Evolutionary conservation across 2,329 filamentous ascomycete species (phyloP), one percentile per base, ranked within the genome.

Genomic region (Pseudogymnoascus sp.): DNA sequence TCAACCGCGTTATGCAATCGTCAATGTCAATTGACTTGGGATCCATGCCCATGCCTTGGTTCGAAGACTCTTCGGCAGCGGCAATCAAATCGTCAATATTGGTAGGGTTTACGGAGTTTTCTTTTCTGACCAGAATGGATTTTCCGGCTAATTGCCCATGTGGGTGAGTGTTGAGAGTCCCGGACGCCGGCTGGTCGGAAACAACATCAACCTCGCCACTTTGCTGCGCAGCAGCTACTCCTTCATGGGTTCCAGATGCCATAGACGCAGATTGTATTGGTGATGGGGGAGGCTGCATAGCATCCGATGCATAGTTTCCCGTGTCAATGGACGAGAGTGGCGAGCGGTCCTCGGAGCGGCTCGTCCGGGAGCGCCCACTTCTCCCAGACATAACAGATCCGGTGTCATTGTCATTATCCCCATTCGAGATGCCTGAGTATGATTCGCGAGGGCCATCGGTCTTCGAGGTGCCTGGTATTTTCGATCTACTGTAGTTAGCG

Each of bases 1-100:
- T 80, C 46, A 99, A 83, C 46, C 95, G 87, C 71, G 93, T 92
- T 73, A 99, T 99, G 82, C 96, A 97, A 73, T 99, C 95, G 73
- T 99, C 95, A 31, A 99, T 81, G 74, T 99, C 95, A 69, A 95
- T 90, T 37, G 93, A 86, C 75, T 96, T 96, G 72, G 97, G 85
- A 21, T 96, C 91, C 82, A 97, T 96, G 66, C 90, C 89, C 76
- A 96, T 89, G 13, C 80, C 78, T 11, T 82, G 80, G 62, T 78
- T 80, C 7, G 77, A 73, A 63, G 75, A 75, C 2, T 77, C 75
- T 23, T 81, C 79, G 7, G 73, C 70, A 11, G 74, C 70, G 3
- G 79, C 75, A 0, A 77, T 73, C 59, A 60, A 31, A 26, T n/a
- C 33, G 6, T 60, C 35, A 11, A 60, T 35, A 82, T 70, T n/a